Conservation (phyloP, 192 early-diverging fungal species). For the Backusella australiensis region DNA sequence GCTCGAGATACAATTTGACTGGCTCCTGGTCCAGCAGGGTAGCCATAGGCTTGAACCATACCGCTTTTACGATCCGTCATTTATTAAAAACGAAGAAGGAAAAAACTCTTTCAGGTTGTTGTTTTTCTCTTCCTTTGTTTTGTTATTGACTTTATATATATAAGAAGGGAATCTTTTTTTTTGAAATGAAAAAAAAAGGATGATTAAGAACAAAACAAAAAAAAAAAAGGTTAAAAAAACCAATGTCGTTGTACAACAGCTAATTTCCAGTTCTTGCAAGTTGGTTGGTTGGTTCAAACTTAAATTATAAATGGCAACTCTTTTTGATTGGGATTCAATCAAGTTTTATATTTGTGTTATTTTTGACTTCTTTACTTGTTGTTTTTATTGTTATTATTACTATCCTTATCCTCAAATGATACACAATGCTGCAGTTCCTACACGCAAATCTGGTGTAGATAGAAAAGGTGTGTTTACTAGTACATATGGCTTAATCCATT, state of each 20-base stretch:
- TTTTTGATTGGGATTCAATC: not conserved
- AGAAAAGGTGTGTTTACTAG: not conserved
- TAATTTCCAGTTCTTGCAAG: not conserved
- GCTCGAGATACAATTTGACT: conserved; percentile 36
- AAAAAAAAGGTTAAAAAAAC: not conserved
- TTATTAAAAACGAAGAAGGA: not conserved
- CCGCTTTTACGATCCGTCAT: conserved; percentile 40
- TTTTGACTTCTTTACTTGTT: not conserved
- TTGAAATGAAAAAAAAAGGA: not conserved
- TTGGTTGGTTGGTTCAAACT: conserved; percentile 5
- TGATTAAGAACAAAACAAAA: not conserved
- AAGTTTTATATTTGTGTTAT: not conserved
- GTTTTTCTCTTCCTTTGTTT: not conserved
- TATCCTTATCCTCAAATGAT: not conserved
- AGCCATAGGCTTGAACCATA: conserved; percentile 39
- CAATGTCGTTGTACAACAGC: not conserved
- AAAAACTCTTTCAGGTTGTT: not conserved
- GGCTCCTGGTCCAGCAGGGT: conserved; percentile 17
- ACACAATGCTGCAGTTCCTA: not conserved
- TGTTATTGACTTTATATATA: not conserved
- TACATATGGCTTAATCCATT: not conserved
- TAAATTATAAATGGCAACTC: not conserved
- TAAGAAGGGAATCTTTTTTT: not conserved
- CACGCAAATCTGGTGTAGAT: not conserved
- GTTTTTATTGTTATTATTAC: not conserved